Evolutionary conservation across 805 yeast species (phyloP).

Genomic region (Scheffersomyces coipomensis): DNA sequence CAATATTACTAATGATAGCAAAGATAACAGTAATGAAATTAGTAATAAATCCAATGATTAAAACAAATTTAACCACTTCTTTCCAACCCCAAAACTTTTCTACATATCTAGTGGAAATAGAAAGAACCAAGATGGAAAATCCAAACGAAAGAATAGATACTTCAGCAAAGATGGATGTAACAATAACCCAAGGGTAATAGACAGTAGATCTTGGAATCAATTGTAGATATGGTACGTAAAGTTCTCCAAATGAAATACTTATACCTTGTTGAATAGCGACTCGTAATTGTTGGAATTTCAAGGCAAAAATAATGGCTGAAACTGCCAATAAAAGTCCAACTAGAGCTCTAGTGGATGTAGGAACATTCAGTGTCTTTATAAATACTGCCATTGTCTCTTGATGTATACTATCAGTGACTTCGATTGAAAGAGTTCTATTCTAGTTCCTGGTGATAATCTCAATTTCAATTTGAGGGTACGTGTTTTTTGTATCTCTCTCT

Average conservation of each 20-base stretch:
- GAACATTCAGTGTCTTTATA: slow-evolving; percentile 19
- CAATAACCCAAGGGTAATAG: slow-evolving; percentile 62
- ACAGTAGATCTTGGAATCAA: slow-evolving; percentile 59
- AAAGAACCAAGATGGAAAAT: slow-evolving; percentile 35
- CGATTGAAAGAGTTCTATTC: too few species aligned
- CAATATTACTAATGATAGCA: slow-evolving; percentile 35
- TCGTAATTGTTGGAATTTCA: slow-evolving; percentile 37
- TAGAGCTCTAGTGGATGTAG: slow-evolving; percentile 48
- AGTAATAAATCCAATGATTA: slow-evolving; percentile 55
- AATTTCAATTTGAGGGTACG: too few species aligned
- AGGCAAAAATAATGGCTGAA: slow-evolving; percentile 39
- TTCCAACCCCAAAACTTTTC: slow-evolving; percentile 51
- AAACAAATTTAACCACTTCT: slow-evolving; percentile 50
- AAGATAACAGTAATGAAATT: slow-evolving; percentile 51
- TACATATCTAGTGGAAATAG: slow-evolving; percentile 43
- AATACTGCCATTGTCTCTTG: neutral
- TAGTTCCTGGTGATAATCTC: too few species aligned
- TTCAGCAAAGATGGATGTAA: slow-evolving; percentile 66
- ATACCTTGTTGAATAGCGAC: slow-evolving; percentile 10
- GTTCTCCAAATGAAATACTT: slow-evolving; percentile 27
- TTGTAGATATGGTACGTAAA: slow-evolving; percentile 58
- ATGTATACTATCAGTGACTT: too few species aligned
- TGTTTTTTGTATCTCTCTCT: too few species aligned
- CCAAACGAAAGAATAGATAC: slow-evolving; percentile 45
- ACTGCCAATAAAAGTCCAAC: slow-evolving; percentile 36